Evolutionary conservation across 805 yeast genomes (phyloP).

Genomic region (Saturnispora zaruensis): DNA sequence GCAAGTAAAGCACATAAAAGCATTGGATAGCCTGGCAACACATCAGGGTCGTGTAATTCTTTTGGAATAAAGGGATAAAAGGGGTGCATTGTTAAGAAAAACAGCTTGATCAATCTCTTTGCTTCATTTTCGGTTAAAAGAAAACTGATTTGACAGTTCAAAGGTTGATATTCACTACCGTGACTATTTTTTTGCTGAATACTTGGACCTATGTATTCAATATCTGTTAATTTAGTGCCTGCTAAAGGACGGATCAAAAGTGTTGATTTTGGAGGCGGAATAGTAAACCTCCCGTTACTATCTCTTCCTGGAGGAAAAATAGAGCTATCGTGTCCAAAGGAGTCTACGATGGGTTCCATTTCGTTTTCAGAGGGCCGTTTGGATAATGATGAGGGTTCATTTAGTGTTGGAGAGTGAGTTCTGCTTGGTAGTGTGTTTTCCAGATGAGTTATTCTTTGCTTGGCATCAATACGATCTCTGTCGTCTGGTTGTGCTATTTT

Average conservation of each 20-base stretch:
- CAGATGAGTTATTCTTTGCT: constrained; percentile 38
- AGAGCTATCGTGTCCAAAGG: constrained; percentile 25
- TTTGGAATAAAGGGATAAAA: constrained; percentile 81
- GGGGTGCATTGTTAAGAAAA: constrained; percentile 77
- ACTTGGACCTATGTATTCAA: constrained; percentile 54
- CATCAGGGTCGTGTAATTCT: constrained; percentile 57
- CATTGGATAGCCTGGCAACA: constrained; percentile 71
- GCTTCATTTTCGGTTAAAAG: constrained; percentile 60
- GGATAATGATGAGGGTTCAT: background rate
- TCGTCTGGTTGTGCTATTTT: constrained; percentile 62
- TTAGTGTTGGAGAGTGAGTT: constrained; percentile 1
- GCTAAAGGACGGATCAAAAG: constrained; percentile 39
- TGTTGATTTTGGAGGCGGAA: constrained; percentile 38
- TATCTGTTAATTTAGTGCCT: constrained; percentile 41
- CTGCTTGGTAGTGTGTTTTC: constrained; percentile 25
- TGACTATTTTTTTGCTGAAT: background rate
- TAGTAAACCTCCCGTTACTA: constrained; percentile 24
- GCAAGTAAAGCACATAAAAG: constrained; percentile 74
- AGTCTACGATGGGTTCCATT: constrained; percentile 17
- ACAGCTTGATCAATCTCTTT: constrained; percentile 44
- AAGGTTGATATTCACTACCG: background rate
- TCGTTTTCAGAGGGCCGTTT: constrained; percentile 2
- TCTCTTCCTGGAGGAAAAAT: constrained; percentile 19
- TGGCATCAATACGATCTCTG: constrained; percentile 50
- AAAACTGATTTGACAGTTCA: background rate